Evolutionary conservation across 257 asterid species (phyloP).

Genomic region (Verbena officinalis): DNA sequence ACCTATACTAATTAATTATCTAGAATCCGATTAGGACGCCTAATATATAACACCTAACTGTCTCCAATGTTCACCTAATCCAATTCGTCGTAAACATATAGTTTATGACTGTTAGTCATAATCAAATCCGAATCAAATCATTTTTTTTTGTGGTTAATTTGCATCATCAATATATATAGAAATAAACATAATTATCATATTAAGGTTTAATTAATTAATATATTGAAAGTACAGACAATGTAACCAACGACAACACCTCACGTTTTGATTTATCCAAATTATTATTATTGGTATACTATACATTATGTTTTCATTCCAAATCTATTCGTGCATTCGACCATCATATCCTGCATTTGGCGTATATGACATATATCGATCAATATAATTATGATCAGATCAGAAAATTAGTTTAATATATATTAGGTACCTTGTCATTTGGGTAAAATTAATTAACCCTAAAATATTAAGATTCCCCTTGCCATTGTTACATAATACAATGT

Average conservation of each 20-base stretch:
- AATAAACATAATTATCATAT: conserved; percentile 17
- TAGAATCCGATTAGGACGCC: not conserved
- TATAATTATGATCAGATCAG: too few species aligned
- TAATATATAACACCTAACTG: too few species aligned
- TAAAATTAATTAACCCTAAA: too few species aligned
- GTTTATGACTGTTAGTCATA: conserved; percentile 35
- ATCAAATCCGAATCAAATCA: conserved; percentile 22
- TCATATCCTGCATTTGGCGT: not conserved
- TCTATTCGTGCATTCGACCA: not conserved
- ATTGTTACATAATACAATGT: too few species aligned
- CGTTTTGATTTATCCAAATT: conserved; percentile 12
- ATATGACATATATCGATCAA: not conserved
- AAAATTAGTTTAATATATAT: too few species aligned
- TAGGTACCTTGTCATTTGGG: too few species aligned
- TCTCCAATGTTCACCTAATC: not conserved
- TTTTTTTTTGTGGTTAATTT: not conserved
- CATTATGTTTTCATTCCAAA: not conserved
- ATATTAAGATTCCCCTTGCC: too few species aligned
- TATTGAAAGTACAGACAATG: conserved; percentile 28
- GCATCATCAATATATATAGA: too few species aligned
- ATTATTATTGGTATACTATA: not conserved
- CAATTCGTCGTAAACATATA: conserved; percentile 17
- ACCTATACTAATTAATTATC: not conserved
- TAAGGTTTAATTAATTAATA: conserved; percentile 20
- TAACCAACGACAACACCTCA: conserved; percentile 41